These are phyloP conservation scores for Aspergillus coremiiformis DNA, from an alignment of 495 filamentous ascomycete species.

Conservation along the genomic window DNA sequence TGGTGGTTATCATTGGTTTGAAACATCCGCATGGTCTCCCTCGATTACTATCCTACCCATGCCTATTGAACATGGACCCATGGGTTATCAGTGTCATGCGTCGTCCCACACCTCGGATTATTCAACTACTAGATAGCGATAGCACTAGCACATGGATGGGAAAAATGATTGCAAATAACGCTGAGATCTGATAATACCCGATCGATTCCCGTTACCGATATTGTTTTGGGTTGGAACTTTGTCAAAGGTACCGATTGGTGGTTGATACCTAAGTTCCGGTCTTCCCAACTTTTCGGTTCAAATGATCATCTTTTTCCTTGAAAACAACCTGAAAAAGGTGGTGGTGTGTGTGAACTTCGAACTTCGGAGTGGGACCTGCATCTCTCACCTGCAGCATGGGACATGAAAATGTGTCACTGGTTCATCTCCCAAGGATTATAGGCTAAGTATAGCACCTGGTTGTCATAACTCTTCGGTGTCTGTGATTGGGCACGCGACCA, in stretches of 20 bases:
- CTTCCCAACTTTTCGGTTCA: background rate
- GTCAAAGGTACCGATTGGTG: background rate
- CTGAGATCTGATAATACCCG: background rate
- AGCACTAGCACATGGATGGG: background rate
- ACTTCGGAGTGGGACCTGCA: background rate
- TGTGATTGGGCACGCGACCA: constrained; percentile 3
- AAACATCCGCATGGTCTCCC: background rate
- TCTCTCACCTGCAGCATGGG: background rate
- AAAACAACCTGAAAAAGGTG: background rate
- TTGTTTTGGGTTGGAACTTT: background rate
- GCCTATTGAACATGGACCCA: constrained; percentile 9
- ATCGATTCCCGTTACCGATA: background rate
- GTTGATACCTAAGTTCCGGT: background rate
- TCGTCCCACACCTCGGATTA: constrained; percentile 5
- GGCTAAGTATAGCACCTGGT: background rate
- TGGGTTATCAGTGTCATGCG: constrained; percentile 18
- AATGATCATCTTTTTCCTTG: background rate
- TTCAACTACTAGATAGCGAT: background rate
- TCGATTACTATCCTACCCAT: background rate
- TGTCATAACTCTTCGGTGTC: background rate
- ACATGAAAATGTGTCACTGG: background rate
- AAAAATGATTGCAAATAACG: background rate
- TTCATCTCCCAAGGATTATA: background rate
- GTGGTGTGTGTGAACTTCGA: too few species aligned
- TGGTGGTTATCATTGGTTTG: background rate